Evolutionary conservation across 148 eudicot genomes (phyloP).

Genomic region (Simmondsia chinensis): DNA sequence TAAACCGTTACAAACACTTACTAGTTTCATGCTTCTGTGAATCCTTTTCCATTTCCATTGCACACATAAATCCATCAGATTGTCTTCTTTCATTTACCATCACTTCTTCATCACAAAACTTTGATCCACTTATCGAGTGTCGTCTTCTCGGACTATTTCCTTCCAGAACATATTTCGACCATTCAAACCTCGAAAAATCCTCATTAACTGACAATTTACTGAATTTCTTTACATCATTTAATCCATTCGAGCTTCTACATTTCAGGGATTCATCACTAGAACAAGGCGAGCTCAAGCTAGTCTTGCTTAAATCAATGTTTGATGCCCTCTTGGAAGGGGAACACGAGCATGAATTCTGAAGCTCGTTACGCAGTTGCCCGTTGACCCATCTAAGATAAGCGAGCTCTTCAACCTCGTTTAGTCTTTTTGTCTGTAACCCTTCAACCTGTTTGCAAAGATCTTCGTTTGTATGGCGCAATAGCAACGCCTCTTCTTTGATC

Average conservation of each 20-base stretch:
- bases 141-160: conserved; percentile 32
- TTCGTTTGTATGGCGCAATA: conserved; percentile 52
- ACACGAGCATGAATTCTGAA: conserved; percentile 23
- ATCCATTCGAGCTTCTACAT: conserved; percentile 26
- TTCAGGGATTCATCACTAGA: conserved; percentile 27
- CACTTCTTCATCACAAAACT: conserved; percentile 36
- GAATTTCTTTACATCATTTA: conserved; percentile 37
- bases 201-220: conserved; percentile 56
- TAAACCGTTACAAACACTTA: too few species aligned
- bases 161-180: conserved; percentile 18
- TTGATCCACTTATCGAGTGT: conserved; percentile 63
- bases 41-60: conserved; percentile 34
- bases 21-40: conserved; percentile 19
- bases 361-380: conserved; percentile 57
- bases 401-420: conserved; percentile 84
- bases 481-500: conserved; percentile 60
- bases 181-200: conserved; percentile 29
- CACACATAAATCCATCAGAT: conserved; percentile 59
- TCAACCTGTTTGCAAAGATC: conserved; percentile 79
- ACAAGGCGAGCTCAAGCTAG: conserved; percentile 14
- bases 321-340: conserved; percentile 21
- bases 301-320: conserved; percentile 18
- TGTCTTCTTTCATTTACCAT: conserved; percentile 39
- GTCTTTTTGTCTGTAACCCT: conserved; percentile 62
- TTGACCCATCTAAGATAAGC: conserved; percentile 84